A percentile compares a stretch with the other conserved stretches of the same genome.
Conservation (phyloP, 2,329 filamentous ascomycete species). For the Leptographium lundbergii region DNA sequence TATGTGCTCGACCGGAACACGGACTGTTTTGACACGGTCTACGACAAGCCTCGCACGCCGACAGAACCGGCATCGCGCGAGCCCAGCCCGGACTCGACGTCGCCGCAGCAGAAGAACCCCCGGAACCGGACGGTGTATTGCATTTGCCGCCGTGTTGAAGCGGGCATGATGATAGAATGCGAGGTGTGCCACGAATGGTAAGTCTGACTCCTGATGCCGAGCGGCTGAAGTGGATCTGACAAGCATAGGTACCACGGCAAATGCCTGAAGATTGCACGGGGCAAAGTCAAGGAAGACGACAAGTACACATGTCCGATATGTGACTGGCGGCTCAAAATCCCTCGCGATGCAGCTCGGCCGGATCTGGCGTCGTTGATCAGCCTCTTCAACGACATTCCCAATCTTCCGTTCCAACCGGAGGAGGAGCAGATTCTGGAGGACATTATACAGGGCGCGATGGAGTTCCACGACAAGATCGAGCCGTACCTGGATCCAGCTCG, state of each 20-base stretch:
- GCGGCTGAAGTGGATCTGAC: neutral
- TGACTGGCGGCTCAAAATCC: slow-evolving; percentile 94
- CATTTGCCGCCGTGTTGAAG: slow-evolving; percentile 85
- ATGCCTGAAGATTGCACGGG: slow-evolving; percentile 91
- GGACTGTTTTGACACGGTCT: slow-evolving; percentile 77
- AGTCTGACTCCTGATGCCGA: slow-evolving; percentile 21
- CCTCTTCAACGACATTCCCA: slow-evolving; percentile 73
- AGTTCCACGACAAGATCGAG: slow-evolving; percentile 72
- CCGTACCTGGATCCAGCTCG: slow-evolving; percentile 71
- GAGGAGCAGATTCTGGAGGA: slow-evolving; percentile 78
- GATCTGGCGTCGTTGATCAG: slow-evolving; percentile 80
- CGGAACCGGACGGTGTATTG: slow-evolving; percentile 77
- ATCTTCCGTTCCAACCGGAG: slow-evolving; percentile 85
- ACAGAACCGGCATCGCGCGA: slow-evolving; percentile 87
- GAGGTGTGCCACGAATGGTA: slow-evolving; percentile 96
- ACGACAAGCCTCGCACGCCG: slow-evolving; percentile 76
- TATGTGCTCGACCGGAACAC: slow-evolving; percentile 81
- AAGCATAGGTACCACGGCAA: slow-evolving; percentile 80
- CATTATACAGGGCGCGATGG: slow-evolving; percentile 74
- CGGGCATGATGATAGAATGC: slow-evolving; percentile 99
- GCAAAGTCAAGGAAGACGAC: slow-evolving; percentile 96
- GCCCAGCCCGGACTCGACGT: slow-evolving; percentile 42
- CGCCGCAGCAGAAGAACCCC: slow-evolving; percentile 46
- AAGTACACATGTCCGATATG: slow-evolving; percentile 98
- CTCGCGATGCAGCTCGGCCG: slow-evolving; percentile 85